Evolutionary conservation across 2,329 filamentous ascomycete species (phyloP).

Genomic region (Trichoderma koningii): DNA sequence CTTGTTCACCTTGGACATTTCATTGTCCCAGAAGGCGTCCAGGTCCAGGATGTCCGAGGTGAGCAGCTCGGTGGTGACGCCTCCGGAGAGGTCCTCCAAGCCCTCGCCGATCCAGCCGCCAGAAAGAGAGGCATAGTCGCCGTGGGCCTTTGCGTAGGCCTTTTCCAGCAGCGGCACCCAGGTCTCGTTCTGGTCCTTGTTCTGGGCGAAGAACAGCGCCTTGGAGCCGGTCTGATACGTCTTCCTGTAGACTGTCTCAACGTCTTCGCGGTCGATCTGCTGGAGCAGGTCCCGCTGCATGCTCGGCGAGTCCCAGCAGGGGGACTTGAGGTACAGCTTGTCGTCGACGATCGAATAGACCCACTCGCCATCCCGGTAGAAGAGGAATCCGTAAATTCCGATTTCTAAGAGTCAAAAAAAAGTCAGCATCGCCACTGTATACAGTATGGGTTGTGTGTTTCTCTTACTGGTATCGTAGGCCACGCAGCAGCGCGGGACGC

Average conservation of each 20-base stretch:
- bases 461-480: constrained; percentile 64
- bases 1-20: constrained; percentile 77
- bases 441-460: not conserved
- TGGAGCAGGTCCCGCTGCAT: constrained; percentile 73
- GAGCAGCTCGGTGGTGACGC: constrained; percentile 69
- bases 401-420: constrained; percentile 46
- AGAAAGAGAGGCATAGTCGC: constrained; percentile 70
- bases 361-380: constrained; percentile 87
- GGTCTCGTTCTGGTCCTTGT: constrained; percentile 74
- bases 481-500: constrained; percentile 74
- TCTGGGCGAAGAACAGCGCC: constrained; percentile 77
- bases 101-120: constrained; percentile 70
- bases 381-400: constrained; percentile 88
- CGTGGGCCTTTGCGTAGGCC: constrained; percentile 82
- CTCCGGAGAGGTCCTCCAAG: constrained; percentile 63
- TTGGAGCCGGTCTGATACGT: constrained; percentile 74
- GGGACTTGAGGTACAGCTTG: constrained; percentile 81
- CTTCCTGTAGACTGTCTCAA: constrained; percentile 69
- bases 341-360: constrained; percentile 90
- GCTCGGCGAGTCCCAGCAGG: constrained; percentile 78
- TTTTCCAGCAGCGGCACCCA: constrained; percentile 82
- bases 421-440: constrained; percentile 25
- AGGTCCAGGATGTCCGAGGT: constrained; percentile 74
- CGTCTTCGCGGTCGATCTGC: constrained; percentile 72
- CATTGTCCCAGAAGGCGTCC: constrained; percentile 80